phyloP scores from a whole-genome alignment of 495 filamentous ascomycete species.

The Venustampulla echinocandica region DNA sequence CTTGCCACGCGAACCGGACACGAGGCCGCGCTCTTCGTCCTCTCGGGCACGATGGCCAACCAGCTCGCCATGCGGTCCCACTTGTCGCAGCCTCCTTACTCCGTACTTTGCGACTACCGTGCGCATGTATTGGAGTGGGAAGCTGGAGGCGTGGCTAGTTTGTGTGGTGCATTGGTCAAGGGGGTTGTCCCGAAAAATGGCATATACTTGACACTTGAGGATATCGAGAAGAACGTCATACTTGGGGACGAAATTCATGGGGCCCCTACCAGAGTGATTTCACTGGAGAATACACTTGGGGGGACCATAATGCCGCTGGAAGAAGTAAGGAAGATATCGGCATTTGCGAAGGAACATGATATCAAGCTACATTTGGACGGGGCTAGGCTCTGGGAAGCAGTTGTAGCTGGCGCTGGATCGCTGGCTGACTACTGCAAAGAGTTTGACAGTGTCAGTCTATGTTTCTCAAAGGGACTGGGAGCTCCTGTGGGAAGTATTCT shows the following conservation, averaged over 20 bases:
- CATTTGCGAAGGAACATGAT: constrained; percentile 57
- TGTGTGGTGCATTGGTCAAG: constrained; percentile 53
- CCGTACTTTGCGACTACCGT: constrained; percentile 58
- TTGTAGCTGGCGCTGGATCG: constrained; percentile 48
- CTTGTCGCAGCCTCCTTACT: constrained; percentile 61
- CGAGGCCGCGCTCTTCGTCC: constrained; percentile 64
- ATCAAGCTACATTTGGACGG: constrained; percentile 80
- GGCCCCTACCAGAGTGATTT: constrained; percentile 71
- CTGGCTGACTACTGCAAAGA: constrained; percentile 59
- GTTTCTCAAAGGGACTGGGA: constrained; percentile 84
- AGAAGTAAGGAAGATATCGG: constrained; percentile 56
- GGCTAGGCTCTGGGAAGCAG: constrained; percentile 75
- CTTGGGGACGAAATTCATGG: constrained; percentile 47
- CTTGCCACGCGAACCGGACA: constrained; percentile 64
- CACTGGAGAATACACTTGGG: constrained; percentile 75
- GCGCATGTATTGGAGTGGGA: constrained; percentile 62
- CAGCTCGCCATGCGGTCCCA: constrained; percentile 62
- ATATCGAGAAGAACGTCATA: constrained; percentile 50
- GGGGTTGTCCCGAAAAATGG: constrained; percentile 55
- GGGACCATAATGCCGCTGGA: constrained; percentile 69
- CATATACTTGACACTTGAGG: constrained; percentile 65
- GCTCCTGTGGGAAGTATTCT: constrained; percentile 81
- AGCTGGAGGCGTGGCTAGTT: constrained; percentile 57
- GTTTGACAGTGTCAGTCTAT: constrained; percentile 76
- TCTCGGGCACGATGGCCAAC: constrained; percentile 90